Evolutionary conservation across 768 basidiomycete genomes (phyloP).

Genomic region (Pleurotus salmoneostramineus): DNA sequence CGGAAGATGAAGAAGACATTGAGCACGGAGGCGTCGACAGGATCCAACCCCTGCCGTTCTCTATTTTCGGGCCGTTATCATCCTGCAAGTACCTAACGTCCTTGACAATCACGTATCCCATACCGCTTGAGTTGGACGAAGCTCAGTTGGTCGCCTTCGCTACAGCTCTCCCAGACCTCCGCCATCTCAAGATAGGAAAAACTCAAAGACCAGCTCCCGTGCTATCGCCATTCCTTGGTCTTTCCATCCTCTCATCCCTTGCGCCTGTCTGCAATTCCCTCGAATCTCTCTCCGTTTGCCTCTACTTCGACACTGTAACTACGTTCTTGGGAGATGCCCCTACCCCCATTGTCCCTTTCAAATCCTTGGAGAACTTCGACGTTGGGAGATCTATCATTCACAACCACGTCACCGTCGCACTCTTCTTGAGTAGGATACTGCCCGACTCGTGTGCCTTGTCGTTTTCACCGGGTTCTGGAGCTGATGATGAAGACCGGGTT

Average conservation of each 20-base stretch:
- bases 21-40: background rate
- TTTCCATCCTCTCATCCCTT: background rate
- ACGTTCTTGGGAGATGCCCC: background rate
- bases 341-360: background rate
- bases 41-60: background rate
- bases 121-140: background rate
- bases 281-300: background rate
- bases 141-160: background rate
- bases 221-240: background rate
- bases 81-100: background rate
- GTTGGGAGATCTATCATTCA: background rate
- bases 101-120: background rate
- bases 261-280: background rate
- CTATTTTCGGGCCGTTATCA: background rate
- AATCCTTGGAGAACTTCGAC: background rate
- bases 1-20: no score
- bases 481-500: no score
- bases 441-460: background rate
- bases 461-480: no score
- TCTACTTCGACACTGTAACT: background rate
- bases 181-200: background rate
- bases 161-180: background rate
- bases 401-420: background rate
- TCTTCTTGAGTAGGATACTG: background rate
- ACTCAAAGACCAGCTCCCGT: background rate